A percentile compares a stretch with the other conserved stretches of the same genome.
phyloP scores from a whole-genome alignment of 441 rosid genomes.

The Gossypium schwendimanii region DNA sequence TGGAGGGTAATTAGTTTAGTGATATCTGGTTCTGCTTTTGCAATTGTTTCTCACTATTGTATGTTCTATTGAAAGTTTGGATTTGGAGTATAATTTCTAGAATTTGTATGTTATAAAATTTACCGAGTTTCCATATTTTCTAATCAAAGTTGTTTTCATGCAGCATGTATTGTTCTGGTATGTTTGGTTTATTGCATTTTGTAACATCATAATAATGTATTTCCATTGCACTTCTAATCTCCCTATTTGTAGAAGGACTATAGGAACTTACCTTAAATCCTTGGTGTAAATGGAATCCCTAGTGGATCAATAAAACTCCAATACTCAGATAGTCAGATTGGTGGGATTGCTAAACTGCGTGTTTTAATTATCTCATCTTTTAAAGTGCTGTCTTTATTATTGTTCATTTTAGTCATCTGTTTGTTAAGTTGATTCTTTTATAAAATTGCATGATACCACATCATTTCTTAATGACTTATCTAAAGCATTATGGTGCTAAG shows the following conservation, averaged over 20 bases:
- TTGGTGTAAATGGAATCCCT: not conserved
- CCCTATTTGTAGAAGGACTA: not conserved
- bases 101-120: not conserved
- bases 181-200: conserved; percentile 4
- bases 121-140: not conserved
- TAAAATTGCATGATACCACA: not conserved
- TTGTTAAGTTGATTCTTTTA: not conserved
- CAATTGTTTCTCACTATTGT: not conserved
- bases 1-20: not conserved
- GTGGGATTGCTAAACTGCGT: not conserved
- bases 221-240: not conserved
- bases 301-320: not conserved
- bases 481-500: not conserved
- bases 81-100: not conserved
- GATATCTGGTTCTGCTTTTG: not conserved
- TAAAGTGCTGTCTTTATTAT: not conserved
- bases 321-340: not conserved
- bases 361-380: not conserved
- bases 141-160: not conserved
- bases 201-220: not conserved
- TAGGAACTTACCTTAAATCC: not conserved
- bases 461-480: not conserved
- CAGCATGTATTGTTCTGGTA: not conserved
- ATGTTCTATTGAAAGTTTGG: not conserved
- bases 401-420: conserved; percentile 2